Conservation (phyloP, 2,329 filamentous ascomycete genomes). For the Trichoderma sp. region DNA sequence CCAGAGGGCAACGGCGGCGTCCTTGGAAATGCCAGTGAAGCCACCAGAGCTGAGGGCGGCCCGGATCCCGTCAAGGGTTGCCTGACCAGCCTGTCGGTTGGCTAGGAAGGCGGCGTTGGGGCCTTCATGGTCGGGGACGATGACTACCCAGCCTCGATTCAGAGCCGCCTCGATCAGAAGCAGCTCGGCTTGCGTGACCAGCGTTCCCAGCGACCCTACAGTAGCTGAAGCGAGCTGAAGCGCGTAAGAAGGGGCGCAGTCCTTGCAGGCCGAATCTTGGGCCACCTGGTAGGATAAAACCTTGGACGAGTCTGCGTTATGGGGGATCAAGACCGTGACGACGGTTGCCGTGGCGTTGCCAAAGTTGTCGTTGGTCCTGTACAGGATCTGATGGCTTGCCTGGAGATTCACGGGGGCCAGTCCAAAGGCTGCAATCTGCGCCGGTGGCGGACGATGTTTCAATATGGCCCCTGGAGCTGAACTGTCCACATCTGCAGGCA, state of each 20-base stretch:
- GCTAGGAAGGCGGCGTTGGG: constrained; percentile 46
- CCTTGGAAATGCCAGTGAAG: constrained; percentile 36
- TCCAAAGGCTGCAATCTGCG: constrained; percentile 30
- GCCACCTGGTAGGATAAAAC: constrained; percentile 48
- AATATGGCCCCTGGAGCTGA: constrained; percentile 31
- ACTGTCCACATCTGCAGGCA: constrained; percentile 27
- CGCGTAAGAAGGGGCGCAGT: constrained; percentile 37
- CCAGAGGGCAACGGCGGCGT: constrained; percentile 48
- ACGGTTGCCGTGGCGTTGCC: constrained; percentile 42
- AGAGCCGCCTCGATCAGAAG: constrained; percentile 36
- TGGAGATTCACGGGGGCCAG: constrained; percentile 28
- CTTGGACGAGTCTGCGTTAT: constrained; percentile 33
- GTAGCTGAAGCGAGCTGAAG: constrained; percentile 28
- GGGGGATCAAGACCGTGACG: constrained; percentile 43
- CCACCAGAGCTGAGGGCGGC: constrained; percentile 38
- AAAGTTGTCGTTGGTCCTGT: constrained; percentile 42
- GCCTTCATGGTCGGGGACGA: constrained; percentile 50
- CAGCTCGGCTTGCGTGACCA: constrained; percentile 31
- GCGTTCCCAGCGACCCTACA: constrained; percentile 42
- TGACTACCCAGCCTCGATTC: constrained; percentile 49
- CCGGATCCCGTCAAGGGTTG: constrained; percentile 47
- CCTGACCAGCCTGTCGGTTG: constrained; percentile 44
- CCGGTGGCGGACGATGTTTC: constrained; percentile 28
- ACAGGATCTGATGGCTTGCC: constrained; percentile 40
- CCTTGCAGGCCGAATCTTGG: constrained; percentile 42